These are phyloP conservation scores for Medakamo hakoo DNA, from an alignment of 139 green algal genomes.

Conservation along the genomic window DNA sequence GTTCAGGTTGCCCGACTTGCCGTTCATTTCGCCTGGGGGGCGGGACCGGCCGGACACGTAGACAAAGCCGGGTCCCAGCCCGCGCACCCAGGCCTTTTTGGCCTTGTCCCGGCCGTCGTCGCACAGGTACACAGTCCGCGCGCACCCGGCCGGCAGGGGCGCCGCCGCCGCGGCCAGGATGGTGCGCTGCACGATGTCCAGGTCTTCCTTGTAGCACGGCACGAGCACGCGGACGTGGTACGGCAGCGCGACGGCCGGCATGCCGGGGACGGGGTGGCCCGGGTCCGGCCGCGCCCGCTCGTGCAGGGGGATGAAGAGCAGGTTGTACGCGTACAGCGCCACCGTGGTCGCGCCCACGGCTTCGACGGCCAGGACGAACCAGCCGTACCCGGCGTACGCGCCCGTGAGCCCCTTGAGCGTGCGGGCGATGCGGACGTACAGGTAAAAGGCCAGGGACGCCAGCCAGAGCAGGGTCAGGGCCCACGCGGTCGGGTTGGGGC, in stretches of 20 bases:
- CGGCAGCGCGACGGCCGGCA: constrained; percentile 13
- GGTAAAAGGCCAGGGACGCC: constrained; percentile 27
- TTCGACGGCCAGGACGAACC: constrained; percentile 29
- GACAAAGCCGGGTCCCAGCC: constrained; percentile 16
- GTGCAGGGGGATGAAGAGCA: constrained; percentile 9
- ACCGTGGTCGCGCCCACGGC: constrained; percentile 29
- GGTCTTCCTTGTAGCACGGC: constrained; percentile 44
- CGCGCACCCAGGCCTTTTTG: constrained; percentile 27
- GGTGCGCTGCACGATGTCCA: constrained; percentile 35
- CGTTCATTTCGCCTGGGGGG: constrained; percentile 48
- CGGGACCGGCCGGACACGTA: constrained; percentile 55
- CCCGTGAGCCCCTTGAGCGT: constrained; percentile 38
- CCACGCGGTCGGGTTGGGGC: neutral
- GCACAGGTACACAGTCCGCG: constrained; percentile 36
- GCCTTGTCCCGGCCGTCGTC: constrained; percentile 33
- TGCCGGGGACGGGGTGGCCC: too few species aligned
- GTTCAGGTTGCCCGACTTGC: constrained; percentile 71
- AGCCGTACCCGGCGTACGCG: constrained; percentile 8
- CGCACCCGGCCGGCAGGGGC: constrained; percentile 20
- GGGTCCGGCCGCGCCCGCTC: too few species aligned
- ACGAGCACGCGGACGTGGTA: constrained; percentile 40
- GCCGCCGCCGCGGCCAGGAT: constrained; percentile 26
- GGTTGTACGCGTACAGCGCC: constrained; percentile 29
- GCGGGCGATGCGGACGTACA: constrained; percentile 24
- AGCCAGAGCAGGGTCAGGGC: neutral